Base-by-base conservation (phyloP, 2,329 filamentous ascomycete genomes). In the Cytospora mali region DNA sequence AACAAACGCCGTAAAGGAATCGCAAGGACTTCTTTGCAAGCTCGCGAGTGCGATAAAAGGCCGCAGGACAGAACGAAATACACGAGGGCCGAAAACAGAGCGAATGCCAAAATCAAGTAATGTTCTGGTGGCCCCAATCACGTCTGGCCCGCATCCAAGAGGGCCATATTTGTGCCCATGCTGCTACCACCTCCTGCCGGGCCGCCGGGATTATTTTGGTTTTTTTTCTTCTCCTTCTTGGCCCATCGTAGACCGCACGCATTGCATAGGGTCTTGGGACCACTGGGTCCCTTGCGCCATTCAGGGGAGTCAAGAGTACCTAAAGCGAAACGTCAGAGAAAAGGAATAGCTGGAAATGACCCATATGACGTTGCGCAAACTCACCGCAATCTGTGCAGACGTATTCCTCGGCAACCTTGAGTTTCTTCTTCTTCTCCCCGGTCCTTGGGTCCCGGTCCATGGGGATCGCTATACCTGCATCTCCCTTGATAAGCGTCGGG, bases 261-360 rank as follows among this genome's bases (percentile, higher is more conserved):
- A 77, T 98, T 98, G 76, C 94, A 98, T 14, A 98, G 79, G 10
- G 94, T 97, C 76, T 98, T 97, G 1, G 93, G 93, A 2, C 94
- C 94, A 66, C 86, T 92, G 0, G 94, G 94, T 0, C 94, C 94
- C 75, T 97, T 97, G 66, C 94, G 84, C 94, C 94, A 98, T 79
- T 98, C 94, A 0, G 94, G 94, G 18, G 92, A 96, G 72, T 97
- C 93, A 48, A 96, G 82, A 0, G 92, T 97, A 35, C 85, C 86
- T 88, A 65, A 18, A 62, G 59, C 14, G 66, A 61, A 51, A 52
- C 42, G 42, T 63, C 61, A 60, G 46, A 50, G 49, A 52, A 18
- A 31, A 50, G 49, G 50, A 18, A 31, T 35, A 21, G 13, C 21
- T 29, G 7, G 5, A 33, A 10, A 28, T 11, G 9, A 50, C 10